Evolutionary conservation across 2,329 filamentous ascomycete species (phyloP), one percentile per base, ranked within the genome.

Genomic region (Xylariaceae sp.): DNA sequence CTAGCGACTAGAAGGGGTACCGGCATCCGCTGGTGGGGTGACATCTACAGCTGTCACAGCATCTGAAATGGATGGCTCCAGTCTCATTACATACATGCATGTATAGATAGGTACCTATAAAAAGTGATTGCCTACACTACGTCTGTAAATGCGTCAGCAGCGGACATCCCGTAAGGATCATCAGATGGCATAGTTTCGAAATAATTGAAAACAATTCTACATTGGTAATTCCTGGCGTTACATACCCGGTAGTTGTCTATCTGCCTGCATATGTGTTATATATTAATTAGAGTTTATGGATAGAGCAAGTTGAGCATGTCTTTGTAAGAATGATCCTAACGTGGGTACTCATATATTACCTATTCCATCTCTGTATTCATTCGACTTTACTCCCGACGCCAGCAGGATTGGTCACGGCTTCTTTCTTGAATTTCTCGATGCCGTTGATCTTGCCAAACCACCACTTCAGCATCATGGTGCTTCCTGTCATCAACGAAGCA

Each of bases 401-500:
- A 6, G 54, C 59, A 49, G 58, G 62, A 48, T 65, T 48, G 14
- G 45, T 50, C 19, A 66, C 47, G 26, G 71, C 75, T 45, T 74
- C 74, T 50, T 68, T 71, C 57, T 75, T 66, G 58, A 71, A 73
- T 55, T 67, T 62, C 48, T 79, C 74, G 44, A 79, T 72, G 10
- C 87, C 87, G 69, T 91, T 92, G 21, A 90, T 69, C 50, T 77
- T 78, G 2, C 81, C 83, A 73, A 96, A 90, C 1, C 89, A 59
- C 80, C 82, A 88, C 70, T 91, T 89, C 60, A 96, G 75, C 9
- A 79, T 74, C 20, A 84, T 75, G 0, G 90, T 93, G 62, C 86
- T 91, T 2, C 78, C 71, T 2, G 89, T 87, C 85, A 96, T 93
- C 16, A 90, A 73, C 1, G 81, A 67, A 0, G 90, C 91, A 42